Evolutionary conservation across 495 filamentous ascomycete genomes (phyloP), one percentile per base, ranked within the genome.

Genomic region (Aspergillus coremiiformis): DNA sequence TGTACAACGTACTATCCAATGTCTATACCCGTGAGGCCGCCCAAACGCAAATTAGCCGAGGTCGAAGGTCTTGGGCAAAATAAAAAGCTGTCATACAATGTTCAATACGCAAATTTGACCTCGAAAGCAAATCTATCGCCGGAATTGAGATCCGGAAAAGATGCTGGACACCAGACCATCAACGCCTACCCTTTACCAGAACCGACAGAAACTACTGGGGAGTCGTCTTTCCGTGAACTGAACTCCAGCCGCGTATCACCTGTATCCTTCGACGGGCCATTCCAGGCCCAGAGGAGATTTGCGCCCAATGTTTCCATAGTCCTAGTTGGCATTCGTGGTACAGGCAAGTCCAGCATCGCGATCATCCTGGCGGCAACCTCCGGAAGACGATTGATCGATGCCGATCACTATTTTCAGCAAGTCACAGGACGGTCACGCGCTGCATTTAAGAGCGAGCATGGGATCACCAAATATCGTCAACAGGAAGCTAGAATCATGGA

Each of bases 291-390:
- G 7, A 63, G 69, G 20, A 62, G 58, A 8, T 89, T 89, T 60
- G 69, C 77, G 24, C 64, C 72, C 0, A 74, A 83, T 55, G 81
- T 84, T 2, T 88, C 86, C 1, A 79, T 92, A 46, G 84, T 89
- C 1, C 72, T 92, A 17, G 78, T 90, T 21, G 87, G 87, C 19
- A 80, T 85, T 48, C 83, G 84, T 15, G 86, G 87, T 3, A 83
- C 84, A 5, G 86, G 86, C 12, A 90, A 90, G 62, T 82, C 85
- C 5, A 88, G 84, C 15, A 73, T 92, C 10, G 86, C 83, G 1
- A 82, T 90, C 55, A 86, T 92, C 42, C 81, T 84, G n/a, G 84
- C 86, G 3, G 84, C 84, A 19, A 77, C 83, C 53, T 83, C 85
- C 14, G 79, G 81, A 12, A 78, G 85, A 11, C 79, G 83, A 20